These are phyloP conservation scores for Penicillium glabrum DNA, from an alignment of 2,329 filamentous ascomycete species.

Conservation along the genomic window DNA sequence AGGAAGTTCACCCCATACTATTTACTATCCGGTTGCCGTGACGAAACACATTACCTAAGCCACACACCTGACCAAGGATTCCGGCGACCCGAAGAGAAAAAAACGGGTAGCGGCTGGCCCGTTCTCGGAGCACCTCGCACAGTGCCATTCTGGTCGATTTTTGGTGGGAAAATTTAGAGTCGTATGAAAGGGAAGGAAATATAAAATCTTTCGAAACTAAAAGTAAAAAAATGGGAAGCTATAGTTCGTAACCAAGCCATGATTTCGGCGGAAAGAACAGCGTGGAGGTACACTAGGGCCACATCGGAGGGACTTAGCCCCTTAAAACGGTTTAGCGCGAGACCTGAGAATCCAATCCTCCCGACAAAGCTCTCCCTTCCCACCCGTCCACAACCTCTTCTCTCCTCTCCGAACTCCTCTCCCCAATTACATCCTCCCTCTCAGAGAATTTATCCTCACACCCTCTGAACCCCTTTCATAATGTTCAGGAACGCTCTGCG, in stretches of 20 bases:
- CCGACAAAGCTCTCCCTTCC: slow-evolving; percentile 44
- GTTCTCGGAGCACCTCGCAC: slow-evolving; percentile 11
- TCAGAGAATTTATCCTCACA: slow-evolving; percentile 44
- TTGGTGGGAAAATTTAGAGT: slow-evolving; percentile 10
- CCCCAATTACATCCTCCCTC: slow-evolving; percentile 42
- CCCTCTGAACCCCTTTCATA: slow-evolving; percentile 50
- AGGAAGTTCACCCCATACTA: neutral
- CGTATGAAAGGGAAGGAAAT: slow-evolving; percentile 4
- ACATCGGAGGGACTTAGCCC: slow-evolving; percentile 38
- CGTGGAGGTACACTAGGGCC: slow-evolving; percentile 36
- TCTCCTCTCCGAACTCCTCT: slow-evolving; percentile 38
- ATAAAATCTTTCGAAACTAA: neutral
- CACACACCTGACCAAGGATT: slow-evolving; percentile 29
- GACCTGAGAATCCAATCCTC: slow-evolving; percentile 41
- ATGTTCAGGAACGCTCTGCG: slow-evolving; percentile 99
- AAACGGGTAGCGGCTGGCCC: slow-evolving; percentile 31
- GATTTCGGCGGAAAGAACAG: slow-evolving; percentile 7
- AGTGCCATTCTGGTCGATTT: neutral
- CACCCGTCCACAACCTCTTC: slow-evolving; percentile 44
- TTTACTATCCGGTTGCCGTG: slow-evolving; percentile 29
- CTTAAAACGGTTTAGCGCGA: slow-evolving; percentile 42
- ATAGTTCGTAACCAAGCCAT: neutral
- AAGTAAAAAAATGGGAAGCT: neutral
- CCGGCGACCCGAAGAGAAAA: slow-evolving; percentile 40
- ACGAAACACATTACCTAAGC: slow-evolving; percentile 38